These are phyloP conservation scores for Cubamyces lactineus DNA, from an alignment of 768 basidiomycete genomes.

Conservation along the genomic window DNA sequence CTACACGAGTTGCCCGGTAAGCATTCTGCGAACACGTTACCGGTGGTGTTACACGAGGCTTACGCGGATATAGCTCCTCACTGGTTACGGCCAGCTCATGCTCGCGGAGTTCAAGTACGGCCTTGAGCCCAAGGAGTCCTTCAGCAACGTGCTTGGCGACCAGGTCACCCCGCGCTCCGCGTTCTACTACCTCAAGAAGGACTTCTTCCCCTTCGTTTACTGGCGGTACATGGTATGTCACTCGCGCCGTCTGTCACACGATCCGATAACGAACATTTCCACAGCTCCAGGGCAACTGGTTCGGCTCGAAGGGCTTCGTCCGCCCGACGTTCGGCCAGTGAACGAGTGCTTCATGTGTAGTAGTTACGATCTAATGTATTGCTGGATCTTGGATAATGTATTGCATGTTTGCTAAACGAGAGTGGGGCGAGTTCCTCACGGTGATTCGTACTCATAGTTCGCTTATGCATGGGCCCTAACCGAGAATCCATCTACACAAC, in stretches of 20 bases:
- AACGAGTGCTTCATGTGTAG: background rate
- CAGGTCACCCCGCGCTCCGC: slow-evolving; percentile 74
- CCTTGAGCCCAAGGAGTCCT: slow-evolving; percentile 84
- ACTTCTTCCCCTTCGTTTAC: slow-evolving; percentile 74
- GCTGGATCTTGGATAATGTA: background rate
- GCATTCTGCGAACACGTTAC: slow-evolving; percentile 31
- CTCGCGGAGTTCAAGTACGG: slow-evolving; percentile 96
- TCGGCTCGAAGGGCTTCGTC: slow-evolving; percentile 45
- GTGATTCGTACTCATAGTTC: too few relatives aligned
- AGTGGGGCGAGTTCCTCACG: too few relatives aligned
- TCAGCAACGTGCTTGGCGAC: slow-evolving; percentile 66
- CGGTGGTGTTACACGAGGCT: background rate
- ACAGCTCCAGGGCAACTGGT: slow-evolving; percentile 50
- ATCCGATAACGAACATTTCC: background rate
- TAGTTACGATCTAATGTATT: background rate
- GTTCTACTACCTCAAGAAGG: slow-evolving; percentile 91
- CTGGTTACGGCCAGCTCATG: slow-evolving; percentile 81
- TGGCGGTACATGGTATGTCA: slow-evolving; percentile 70
- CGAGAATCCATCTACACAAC: too few relatives aligned
- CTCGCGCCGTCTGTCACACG: background rate
- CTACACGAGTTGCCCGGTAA: slow-evolving; percentile 85
- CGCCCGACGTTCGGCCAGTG: slow-evolving; percentile 41
- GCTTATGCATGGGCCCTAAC: too few relatives aligned
- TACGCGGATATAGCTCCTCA: slow-evolving; percentile 59
- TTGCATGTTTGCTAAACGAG: background rate